These are phyloP conservation scores for Stagonosporopsis vannaccii DNA, from an alignment of 2,329 filamentous ascomycete species.

Conservation along the genomic window DNA sequence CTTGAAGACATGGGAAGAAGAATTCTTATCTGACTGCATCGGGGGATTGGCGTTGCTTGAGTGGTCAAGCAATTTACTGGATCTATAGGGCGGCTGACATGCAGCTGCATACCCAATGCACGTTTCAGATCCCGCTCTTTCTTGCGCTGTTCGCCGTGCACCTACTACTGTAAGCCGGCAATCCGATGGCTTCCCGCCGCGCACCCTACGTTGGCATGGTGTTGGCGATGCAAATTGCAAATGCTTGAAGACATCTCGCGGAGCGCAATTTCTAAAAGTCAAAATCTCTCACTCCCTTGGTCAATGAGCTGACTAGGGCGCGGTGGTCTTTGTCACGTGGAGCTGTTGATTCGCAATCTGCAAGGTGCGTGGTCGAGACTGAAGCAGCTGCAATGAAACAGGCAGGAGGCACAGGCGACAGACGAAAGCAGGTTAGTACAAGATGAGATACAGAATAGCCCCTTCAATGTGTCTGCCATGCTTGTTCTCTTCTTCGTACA, in stretches of 20 bases:
- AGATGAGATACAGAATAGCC: background rate
- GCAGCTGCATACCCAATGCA: slow-evolving; percentile 19
- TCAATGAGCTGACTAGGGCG: background rate
- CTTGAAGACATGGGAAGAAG: slow-evolving; percentile 5
- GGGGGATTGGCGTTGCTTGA: slow-evolving; percentile 25
- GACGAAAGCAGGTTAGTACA: background rate
- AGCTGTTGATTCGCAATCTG: background rate
- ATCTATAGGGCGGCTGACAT: slow-evolving; percentile 29
- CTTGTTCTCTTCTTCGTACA: background rate
- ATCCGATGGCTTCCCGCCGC: background rate
- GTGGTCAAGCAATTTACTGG: slow-evolving; percentile 27
- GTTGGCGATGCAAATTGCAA: background rate
- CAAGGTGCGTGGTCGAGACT: slow-evolving; percentile 3
- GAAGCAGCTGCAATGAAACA: background rate
- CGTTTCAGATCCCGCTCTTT: slow-evolving; percentile 4
- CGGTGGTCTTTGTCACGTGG: background rate
- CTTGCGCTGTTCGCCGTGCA: background rate
- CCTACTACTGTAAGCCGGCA: background rate
- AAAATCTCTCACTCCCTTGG: background rate
- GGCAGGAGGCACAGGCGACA: background rate
- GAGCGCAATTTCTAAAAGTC: background rate
- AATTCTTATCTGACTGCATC: slow-evolving; percentile 13
- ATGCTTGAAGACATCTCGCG: background rate
- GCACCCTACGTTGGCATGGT: background rate
- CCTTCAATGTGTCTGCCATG: background rate